These are phyloP conservation scores for Geotrichum reessii DNA, from an alignment of 1,139 yeast species.

Conservation along the genomic window DNA sequence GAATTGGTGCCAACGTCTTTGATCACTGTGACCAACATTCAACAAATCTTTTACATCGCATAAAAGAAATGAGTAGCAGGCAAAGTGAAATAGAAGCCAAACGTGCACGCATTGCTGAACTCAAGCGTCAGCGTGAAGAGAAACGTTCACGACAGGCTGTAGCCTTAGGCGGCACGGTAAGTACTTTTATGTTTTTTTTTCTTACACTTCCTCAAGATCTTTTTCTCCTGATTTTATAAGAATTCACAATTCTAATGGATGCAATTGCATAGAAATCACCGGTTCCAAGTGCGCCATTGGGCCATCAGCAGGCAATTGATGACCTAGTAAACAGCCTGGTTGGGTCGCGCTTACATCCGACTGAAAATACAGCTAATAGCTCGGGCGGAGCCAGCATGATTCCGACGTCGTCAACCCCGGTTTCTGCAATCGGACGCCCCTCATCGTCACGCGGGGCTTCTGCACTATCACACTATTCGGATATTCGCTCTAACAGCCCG, in stretches of 20 bases:
- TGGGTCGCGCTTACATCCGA: slow-evolving; percentile 15
- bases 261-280: slow-evolving; percentile 11
- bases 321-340: slow-evolving; percentile 25
- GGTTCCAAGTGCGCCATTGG: not conserved
- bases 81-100: slow-evolving; percentile 45
- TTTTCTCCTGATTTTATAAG: not conserved
- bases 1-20: not conserved
- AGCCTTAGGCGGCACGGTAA: slow-evolving; percentile 11
- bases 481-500: slow-evolving; percentile 8
- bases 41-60: not conserved
- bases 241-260: not conserved
- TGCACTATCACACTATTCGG: slow-evolving; percentile 11
- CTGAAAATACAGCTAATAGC: not conserved
- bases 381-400: not conserved
- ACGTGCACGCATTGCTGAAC: slow-evolving; percentile 43
- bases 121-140: slow-evolving; percentile 37
- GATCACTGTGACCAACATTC: not conserved
- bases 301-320: slow-evolving; percentile 21
- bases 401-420: not conserved
- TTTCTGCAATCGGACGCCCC: not conserved
- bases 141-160: slow-evolving; percentile 20
- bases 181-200: not conserved
- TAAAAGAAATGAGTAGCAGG: slow-evolving; percentile 26
- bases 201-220: not conserved
- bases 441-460: slow-evolving; percentile 13